Evolutionary conservation across 1,284 basidiomycete genomes (phyloP), one percentile per base, ranked within the genome.

Genomic region (Austroboletus sp.): DNA sequence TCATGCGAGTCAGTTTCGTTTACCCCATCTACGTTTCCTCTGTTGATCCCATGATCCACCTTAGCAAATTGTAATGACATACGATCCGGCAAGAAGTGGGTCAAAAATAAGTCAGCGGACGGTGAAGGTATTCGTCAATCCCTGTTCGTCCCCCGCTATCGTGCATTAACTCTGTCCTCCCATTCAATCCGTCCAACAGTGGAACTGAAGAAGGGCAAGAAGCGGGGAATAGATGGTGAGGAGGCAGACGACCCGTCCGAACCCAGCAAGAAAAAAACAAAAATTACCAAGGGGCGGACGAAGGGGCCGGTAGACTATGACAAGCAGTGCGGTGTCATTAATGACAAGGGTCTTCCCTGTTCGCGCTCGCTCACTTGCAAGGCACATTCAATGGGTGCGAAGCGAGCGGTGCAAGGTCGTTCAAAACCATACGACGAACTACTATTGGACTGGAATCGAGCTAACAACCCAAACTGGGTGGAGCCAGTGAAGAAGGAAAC

Each of bases 361-460:
- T 91, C 92, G n/a, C 89, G 95, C 33, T 93, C 91, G 11, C 77
- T 98, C 30, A 98, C 95, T 0, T 98, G 95, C 75, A 98, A 98
- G 68, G 93, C 95, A 4, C 95, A 98, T 64, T 88, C 90, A 1
- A 96, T 98, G 87, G 92, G 92, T 26, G 89, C 92, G 21, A 98
- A 98, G 66, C 86, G 96, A 16, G 79, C 89, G 6, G 93, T 98
- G 0, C 76, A 80, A 54, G 92, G 92, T 25, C 87, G 96, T 8
- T 89, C 89, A 0, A 79, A 85, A 40, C 68, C 72, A 2, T 98
- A 93, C 65, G 94, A 98, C 60, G 84, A 85, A 45, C 78, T 98
- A 9, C 75, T 93, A 12, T 74, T 89, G 34, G 94, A 97, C 48
- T 98, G 92, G 90, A 89, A 96, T 57, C 84, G 90, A 34, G 82